Conservation (phyloP, 768 basidiomycete genomes). For the Kwoniella europaea region DNA sequence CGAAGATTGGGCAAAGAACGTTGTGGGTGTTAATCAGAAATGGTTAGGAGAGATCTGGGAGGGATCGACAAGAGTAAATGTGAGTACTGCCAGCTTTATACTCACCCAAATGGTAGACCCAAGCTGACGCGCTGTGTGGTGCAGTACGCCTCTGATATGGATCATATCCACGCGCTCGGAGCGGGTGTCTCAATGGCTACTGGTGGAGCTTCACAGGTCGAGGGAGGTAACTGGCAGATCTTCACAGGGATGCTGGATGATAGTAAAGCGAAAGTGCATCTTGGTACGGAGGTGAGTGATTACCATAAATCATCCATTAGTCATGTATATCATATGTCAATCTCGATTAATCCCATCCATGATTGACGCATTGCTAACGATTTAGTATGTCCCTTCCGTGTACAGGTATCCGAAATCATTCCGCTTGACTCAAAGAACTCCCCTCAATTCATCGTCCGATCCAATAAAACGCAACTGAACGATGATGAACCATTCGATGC, state of each 20-base stretch:
- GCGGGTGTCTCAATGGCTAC: conserved; percentile 76
- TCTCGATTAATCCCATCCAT: no score
- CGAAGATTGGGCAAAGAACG: conserved; percentile 64
- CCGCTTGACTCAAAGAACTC: conserved; percentile 27
- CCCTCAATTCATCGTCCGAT: conserved; percentile 33
- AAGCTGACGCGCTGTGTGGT: neutral
- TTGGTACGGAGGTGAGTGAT: conserved; percentile 70
- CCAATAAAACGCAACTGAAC: conserved; percentile 38
- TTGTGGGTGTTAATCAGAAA: conserved; percentile 64
- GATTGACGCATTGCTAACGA: no score
- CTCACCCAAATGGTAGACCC: no score
- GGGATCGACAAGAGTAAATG: conserved; percentile 80
- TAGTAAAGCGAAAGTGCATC: conserved; percentile 71
- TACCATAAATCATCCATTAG: neutral
- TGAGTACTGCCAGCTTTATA: conserved; percentile 60
- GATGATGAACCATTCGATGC: conserved; percentile 64
- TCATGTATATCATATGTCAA: no score
- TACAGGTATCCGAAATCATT: conserved; percentile 61
- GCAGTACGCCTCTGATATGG: conserved; percentile 66
- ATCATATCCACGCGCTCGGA: conserved; percentile 76
- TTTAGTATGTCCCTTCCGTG: conserved; percentile 18
- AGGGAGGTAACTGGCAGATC: conserved; percentile 81
- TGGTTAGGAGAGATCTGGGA: conserved; percentile 79
- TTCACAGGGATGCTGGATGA: conserved; percentile 79
- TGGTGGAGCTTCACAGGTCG: conserved; percentile 67